Conservation (phyloP, 2,329 filamentous ascomycete genomes). For the Clarireedia hainanense region DNA sequence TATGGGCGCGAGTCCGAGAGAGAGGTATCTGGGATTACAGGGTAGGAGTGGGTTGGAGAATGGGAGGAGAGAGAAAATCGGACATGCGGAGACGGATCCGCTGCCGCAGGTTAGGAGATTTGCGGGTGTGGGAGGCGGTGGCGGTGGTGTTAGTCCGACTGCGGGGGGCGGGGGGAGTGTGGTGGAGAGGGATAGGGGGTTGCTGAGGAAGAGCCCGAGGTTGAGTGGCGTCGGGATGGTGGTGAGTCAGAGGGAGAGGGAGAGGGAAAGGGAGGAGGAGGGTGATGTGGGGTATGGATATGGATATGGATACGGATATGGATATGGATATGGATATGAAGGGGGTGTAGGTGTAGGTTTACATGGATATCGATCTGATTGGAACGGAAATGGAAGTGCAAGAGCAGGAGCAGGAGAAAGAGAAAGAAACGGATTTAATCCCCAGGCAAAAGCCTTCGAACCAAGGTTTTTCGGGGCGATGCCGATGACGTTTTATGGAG, state of each 20-base stretch:
- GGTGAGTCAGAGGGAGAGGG: not conserved
- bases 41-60: not conserved
- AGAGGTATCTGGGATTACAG: conserved; percentile 10
- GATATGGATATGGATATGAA: not conserved
- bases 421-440: not conserved
- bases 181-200: not conserved
- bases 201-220: not conserved
- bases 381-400: not conserved
- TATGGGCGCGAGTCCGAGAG: conserved; percentile 17
- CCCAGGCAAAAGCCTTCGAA: not conserved
- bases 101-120: not conserved
- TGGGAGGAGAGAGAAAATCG: not conserved
- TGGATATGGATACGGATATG: too few relatives aligned
- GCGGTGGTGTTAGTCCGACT: not conserved
- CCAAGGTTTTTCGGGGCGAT: not conserved
- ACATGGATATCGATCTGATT: not conserved
- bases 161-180: not conserved
- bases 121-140: not conserved
- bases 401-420: too few relatives aligned
- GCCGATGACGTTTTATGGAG: not conserved
- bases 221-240: not conserved
- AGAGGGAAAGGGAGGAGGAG: not conserved
- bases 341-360: too few relatives aligned
- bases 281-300: not conserved
- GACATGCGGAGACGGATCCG: not conserved